Conservation (phyloP, 768 basidiomycete species). For the Mycena alexandri region DNA sequence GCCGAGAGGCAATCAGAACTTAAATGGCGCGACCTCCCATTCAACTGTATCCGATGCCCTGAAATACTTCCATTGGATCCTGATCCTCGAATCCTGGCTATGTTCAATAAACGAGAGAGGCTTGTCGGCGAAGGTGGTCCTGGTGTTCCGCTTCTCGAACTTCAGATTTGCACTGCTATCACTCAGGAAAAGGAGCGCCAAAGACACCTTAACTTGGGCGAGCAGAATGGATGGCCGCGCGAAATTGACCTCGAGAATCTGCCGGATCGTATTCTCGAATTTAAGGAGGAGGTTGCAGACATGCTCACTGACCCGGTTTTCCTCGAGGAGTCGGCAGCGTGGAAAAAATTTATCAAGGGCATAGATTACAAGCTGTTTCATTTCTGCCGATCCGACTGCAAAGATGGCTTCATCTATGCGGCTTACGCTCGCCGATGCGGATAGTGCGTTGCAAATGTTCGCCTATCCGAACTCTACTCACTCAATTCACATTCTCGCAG, state of each 20-base stretch:
- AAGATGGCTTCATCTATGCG: not conserved
- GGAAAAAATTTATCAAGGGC: not conserved
- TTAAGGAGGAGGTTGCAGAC: not conserved
- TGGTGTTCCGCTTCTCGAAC: not conserved
- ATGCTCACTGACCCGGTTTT: not conserved
- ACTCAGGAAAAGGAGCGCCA: not conserved
- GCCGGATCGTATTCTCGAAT: not conserved
- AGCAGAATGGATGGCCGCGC: not conserved
- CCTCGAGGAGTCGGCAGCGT: not conserved
- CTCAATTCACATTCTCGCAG: no score
- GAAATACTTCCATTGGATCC: no score
- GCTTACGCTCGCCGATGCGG: not conserved
- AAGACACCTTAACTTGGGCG: not conserved
- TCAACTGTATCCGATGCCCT: no score
- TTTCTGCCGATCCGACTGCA: not conserved
- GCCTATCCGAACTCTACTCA: no score
- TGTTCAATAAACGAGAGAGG: no score
- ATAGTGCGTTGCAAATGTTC: not conserved
- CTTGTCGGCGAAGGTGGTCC: not conserved
- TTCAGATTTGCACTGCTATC: constrained; percentile 2
- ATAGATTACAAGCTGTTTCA: constrained; percentile 1
- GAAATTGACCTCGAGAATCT: not conserved
- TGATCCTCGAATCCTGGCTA: no score
- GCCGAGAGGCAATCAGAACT: no score
- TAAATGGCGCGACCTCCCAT: no score